Conservation (phyloP, 768 basidiomycete genomes). For the Austroboletus eburneus region DNA sequence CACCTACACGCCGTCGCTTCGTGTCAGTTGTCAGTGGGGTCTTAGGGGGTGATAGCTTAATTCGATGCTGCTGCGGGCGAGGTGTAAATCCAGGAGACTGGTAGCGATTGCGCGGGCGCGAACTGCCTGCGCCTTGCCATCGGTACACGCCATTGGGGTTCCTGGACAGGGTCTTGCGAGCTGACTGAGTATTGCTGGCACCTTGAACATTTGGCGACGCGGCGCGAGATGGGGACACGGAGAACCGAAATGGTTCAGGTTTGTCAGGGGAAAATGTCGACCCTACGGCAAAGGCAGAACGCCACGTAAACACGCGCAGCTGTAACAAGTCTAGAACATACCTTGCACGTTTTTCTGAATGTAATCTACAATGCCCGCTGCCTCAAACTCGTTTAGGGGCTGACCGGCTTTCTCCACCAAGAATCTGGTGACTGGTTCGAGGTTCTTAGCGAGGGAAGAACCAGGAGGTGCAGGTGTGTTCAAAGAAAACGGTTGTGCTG, state of each 20-base stretch:
- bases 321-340: conserved; percentile 21
- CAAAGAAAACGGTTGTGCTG: conserved; percentile 17
- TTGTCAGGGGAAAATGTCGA: conserved; percentile 31
- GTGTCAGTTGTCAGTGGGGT: conserved; percentile 40
- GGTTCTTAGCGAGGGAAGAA: conserved; percentile 37
- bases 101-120: conserved; percentile 64
- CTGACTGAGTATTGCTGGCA: conserved; percentile 24
- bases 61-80: conserved; percentile 42
- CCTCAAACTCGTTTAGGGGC: conserved; percentile 48
- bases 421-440: conserved; percentile 47
- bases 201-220: conserved; percentile 23
- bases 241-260: conserved; percentile 61
- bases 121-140: conserved; percentile 76
- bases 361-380: conserved; percentile 51
- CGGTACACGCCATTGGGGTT: conserved; percentile 75
- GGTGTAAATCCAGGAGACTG: conserved; percentile 71
- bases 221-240: conserved; percentile 35
- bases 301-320: conserved; percentile 14
- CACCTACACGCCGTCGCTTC: conserved; percentile 60
- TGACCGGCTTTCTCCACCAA: conserved; percentile 44
- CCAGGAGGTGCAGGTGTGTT: conserved; percentile 12
- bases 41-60: conserved; percentile 40
- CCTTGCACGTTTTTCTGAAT: conserved; percentile 50
- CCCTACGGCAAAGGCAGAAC: conserved; percentile 14
- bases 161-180: conserved; percentile 52